Percentiles rank a stretch among this genome's conserved stretches.
These are phyloP conservation scores for Sporopachydermia lactativora DNA, from an alignment of 805 yeast species.

Conservation along the genomic window DNA sequence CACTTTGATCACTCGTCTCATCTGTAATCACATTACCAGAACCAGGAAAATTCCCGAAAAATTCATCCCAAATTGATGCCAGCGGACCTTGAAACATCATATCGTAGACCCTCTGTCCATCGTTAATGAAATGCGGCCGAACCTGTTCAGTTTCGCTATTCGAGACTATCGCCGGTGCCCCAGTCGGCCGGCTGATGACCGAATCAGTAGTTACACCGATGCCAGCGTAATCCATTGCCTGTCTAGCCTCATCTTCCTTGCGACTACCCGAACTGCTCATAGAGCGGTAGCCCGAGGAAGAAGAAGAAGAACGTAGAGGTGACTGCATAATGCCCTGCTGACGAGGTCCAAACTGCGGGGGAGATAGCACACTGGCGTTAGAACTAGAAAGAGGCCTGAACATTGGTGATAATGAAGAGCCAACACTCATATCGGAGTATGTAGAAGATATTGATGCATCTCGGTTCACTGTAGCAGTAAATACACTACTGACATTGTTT, in stretches of 20 bases:
- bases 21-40: neutral
- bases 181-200: too few species aligned
- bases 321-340: neutral
- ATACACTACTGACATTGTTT: neutral
- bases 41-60: slow-evolving; percentile 4
- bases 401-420: neutral
- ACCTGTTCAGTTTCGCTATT: neutral
- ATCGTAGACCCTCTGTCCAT: slow-evolving; percentile 19
- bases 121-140: slow-evolving; percentile 7
- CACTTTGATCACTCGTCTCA: neutral
- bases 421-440: neutral
- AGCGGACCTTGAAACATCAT: slow-evolving; percentile 20
- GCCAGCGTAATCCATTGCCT: too few species aligned
- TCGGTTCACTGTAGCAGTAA: neutral
- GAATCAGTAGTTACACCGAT: too few species aligned
- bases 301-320: neutral
- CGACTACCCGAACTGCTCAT: neutral
- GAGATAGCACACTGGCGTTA: slow-evolving; percentile 1
- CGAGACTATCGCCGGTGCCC: too few species aligned
- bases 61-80: slow-evolving; percentile 21
- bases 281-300: neutral
- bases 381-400: neutral
- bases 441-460: neutral
- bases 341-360: neutral
- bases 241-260: neutral